Evolutionary conservation across 139 green algal species (phyloP), one percentile per base, ranked within the genome.

Genomic region (Asterochloris sp.): DNA sequence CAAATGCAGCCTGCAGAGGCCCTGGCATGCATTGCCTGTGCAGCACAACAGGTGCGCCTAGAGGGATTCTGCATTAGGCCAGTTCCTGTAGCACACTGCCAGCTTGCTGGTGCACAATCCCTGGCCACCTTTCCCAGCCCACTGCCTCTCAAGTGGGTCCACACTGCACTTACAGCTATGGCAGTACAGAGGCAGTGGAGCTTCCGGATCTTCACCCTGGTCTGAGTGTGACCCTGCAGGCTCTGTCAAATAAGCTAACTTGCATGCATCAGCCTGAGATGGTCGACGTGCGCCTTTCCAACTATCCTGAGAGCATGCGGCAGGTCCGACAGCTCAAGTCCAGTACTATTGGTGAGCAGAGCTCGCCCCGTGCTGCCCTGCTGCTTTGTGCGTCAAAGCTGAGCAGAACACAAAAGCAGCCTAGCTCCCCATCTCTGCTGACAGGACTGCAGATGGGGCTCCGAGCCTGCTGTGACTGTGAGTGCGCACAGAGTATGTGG

Each of bases 281-380:
- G 27, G 76, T 92, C n/a, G 38, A 71, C 14, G 80, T 93, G 17
- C 89, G 87, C 14, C 81, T 95, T 75, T 19, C 69, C 63, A 92
- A 92, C 80, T 83, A 91, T 67, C 67, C 84, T 0, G 38, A 76
- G 23, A 87, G 87, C 16, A 62, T 88, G 63, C 85, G 83, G 19
- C 83, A 85, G 77, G 91, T 96, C 6, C 83, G 88, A 13, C 80
- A 88, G 73, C 84, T 94, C 16, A 89, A 89, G 62, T 90, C 89
- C 13, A 87, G 78, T 81, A 84, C 82, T 54, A 92, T 94, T 68
- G 89, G 89, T 91, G 68, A 17, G 74, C 10, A 61, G 69, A 16
- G 4, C 21, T 82, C 47, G 38, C 74, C 0, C 24, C 68, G 21
- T 73, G 85, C 38, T 67, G 71, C n/a, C 69, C 83, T 12, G 74